Base-by-base conservation (phyloP, 2,329 filamentous ascomycete genomes). In the Aureobasidium lini region DNA sequence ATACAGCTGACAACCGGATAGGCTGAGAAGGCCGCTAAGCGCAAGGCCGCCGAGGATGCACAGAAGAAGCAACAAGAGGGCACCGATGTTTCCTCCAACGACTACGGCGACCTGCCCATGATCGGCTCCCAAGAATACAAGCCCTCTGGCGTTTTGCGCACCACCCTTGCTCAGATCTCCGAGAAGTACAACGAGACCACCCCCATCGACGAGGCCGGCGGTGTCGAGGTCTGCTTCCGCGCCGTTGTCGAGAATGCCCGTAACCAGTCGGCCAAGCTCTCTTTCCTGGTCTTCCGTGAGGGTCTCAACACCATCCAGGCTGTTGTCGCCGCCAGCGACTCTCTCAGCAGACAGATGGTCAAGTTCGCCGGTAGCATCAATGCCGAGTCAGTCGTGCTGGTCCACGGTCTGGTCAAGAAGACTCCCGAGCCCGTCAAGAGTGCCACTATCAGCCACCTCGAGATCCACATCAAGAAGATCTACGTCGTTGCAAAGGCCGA, bases 381-480 rank as follows among this genome's bases (percentile, higher is more conserved):
- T 69, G 80, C 87, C 47, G 93, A 96, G 79, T 90, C 87, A 66
- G 91, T 88, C 66, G 85, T 96, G 29, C 78, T 86, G 42, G 85
- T 96, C 62, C 89, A 95, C 69, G 94, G 88, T 65, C 77, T 81
- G 34, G 86, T 97, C 57, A 83, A 91, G 79, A 87, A 88, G 76
- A 89, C 92, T 0, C 81, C 88, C 23, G 90, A 95, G 70, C 88
- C 90, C 3, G 88, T 97, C 72, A 94, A 95, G 77, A 94, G 89
- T 69, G 89, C 89, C 61, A 86, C 84, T 15, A 87, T 97, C 59
- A 84, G 84, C 66, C 80, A 87, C 67, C 85, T 87, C 66, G 94
- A 97, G 79, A 81, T 97, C 50, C 93, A 97, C 76, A 85, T 97
- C 69, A 84, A 82, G 66, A 95, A 92, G 79, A 82, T 90, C 68